Evolutionary conservation across 345 rosid species (phyloP).

Genomic region (Pistacia integerrima): DNA sequence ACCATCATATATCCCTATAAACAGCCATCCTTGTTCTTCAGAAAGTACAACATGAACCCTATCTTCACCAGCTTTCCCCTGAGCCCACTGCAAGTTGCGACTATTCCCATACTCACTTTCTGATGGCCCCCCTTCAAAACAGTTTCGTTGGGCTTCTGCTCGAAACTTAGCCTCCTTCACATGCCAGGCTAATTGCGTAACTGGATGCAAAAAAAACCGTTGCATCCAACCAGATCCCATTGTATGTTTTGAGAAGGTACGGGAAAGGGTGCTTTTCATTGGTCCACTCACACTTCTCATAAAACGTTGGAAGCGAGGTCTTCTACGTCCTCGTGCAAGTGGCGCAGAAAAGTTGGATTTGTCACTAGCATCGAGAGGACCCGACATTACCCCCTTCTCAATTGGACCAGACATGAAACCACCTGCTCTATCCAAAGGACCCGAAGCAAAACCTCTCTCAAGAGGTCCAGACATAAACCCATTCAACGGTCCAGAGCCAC

Average conservation of each 20-base stretch:
- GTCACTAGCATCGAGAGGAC: conserved; percentile 85
- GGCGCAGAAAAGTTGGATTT: conserved; percentile 94
- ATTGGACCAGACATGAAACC: conserved; percentile 98
- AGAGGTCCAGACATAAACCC: conserved; percentile 95
- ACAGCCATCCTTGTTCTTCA: conserved; percentile 99
- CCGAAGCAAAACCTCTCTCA: conserved; percentile 88
- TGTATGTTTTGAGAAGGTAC: conserved; percentile 82
- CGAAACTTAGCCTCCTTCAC: conserved; percentile 67
- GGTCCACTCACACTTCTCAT: conserved; percentile 96
- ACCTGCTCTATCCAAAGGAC: conserved; percentile 80
- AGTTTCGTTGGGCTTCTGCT: conserved; percentile 54
- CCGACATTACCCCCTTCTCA: conserved; percentile 94
- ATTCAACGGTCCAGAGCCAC: conserved; percentile 84
- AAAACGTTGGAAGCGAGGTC: conserved; percentile 65
- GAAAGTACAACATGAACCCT: conserved; percentile 95
- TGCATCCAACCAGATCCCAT: conserved; percentile 78
- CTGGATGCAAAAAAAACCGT: conserved; percentile 73
- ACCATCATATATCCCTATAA: conserved; percentile 97
- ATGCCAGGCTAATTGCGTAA: conserved; percentile 69
- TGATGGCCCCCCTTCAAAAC: conserved; percentile 58
- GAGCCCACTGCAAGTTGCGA: conserved; percentile 96
- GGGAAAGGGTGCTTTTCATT: conserved; percentile 68
- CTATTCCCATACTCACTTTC: conserved; percentile 57
- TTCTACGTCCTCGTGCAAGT: conserved; percentile 63
- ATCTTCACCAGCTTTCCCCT: conserved; percentile 99